Conservation (phyloP, 148 eudicot genomes). For the Rheum nobile region DNA sequence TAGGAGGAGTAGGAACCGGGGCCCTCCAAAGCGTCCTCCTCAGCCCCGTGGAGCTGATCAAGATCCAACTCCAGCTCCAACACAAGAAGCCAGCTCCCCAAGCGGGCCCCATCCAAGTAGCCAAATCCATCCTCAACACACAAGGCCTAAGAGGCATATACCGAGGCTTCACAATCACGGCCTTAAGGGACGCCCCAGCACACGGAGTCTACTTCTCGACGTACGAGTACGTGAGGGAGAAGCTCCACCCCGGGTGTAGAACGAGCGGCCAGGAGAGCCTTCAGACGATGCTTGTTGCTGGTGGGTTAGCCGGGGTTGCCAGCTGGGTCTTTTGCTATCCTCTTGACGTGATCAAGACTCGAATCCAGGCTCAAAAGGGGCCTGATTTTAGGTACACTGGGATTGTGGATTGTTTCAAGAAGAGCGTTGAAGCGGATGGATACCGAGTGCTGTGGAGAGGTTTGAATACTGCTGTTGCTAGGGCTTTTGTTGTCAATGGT, state of each 20-base stretch:
- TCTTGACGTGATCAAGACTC: constrained; percentile 70
- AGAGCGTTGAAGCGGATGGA: constrained; percentile 59
- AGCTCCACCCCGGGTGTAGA: constrained; percentile 80
- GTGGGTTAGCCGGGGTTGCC: constrained; percentile 83
- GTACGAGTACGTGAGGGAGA: constrained; percentile 64
- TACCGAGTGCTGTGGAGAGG: constrained; percentile 63
- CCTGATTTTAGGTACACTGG: constrained; percentile 39
- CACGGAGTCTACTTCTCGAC: constrained; percentile 77
- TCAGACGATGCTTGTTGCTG: constrained; percentile 73
- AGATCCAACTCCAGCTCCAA: constrained; percentile 76
- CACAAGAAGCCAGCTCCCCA: constrained; percentile 2
- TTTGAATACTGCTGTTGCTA: constrained; percentile 60
- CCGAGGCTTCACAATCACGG: constrained; percentile 66
- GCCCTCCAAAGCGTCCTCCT: constrained; percentile 72
- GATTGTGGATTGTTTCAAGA: constrained; percentile 54
- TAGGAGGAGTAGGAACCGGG: constrained; percentile 87
- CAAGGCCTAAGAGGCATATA: constrained; percentile 66
- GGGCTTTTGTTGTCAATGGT: constrained; percentile 88
- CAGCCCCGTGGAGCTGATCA: constrained; percentile 70
- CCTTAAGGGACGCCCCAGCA: constrained; percentile 75
- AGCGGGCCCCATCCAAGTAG: constrained; percentile 47
- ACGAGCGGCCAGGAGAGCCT: constrained; percentile 51
- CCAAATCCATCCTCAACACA: constrained; percentile 31
- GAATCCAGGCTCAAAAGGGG: constrained; percentile 54
- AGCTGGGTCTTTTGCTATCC: constrained; percentile 85